Evolutionary conservation across 371 early-diverging fungal genomes (phyloP).

Genomic region (Chytridiales sp.): DNA sequence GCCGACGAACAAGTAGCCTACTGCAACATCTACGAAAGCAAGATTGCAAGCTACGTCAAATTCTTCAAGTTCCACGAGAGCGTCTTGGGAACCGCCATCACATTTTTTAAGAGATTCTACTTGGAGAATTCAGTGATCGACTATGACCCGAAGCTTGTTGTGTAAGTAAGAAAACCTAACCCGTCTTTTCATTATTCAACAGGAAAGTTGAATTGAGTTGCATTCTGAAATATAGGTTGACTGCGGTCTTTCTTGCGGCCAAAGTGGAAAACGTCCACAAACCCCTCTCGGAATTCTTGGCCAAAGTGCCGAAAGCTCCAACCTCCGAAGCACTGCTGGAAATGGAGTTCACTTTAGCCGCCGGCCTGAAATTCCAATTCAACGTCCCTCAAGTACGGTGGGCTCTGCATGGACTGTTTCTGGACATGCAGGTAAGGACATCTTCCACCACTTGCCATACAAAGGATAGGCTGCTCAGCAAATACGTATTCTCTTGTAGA

Average conservation of each 20-base stretch:
- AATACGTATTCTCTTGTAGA: conserved; percentile 18
- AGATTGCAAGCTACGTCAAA: conserved; percentile 42
- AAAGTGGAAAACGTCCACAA: conserved; percentile 82
- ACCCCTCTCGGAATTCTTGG: conserved; percentile 72
- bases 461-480: background rate
- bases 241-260: conserved; percentile 82
- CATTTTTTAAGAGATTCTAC: conserved; percentile 89
- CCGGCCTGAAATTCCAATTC: conserved; percentile 81
- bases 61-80: conserved; percentile 56
- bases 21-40: conserved; percentile 50
- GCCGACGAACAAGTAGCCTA: conserved; percentile 32
- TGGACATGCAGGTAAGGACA: conserved; percentile 71
- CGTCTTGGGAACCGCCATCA: conserved; percentile 79
- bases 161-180: no score
- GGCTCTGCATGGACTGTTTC: conserved; percentile 77
- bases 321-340: conserved; percentile 45
- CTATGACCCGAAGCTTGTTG: conserved; percentile 80
- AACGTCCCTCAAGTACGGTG: conserved; percentile 81
- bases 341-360: conserved; percentile 77
- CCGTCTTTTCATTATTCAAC: no score
- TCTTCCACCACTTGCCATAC: background rate
- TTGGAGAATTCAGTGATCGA: conserved; percentile 84
- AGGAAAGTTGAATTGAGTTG: no score
- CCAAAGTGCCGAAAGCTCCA: conserved; percentile 42
- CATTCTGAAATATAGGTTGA: no score